Evolutionary conservation across 1,284 basidiomycete species (phyloP).

Genomic region (Puccinia triticina): DNA sequence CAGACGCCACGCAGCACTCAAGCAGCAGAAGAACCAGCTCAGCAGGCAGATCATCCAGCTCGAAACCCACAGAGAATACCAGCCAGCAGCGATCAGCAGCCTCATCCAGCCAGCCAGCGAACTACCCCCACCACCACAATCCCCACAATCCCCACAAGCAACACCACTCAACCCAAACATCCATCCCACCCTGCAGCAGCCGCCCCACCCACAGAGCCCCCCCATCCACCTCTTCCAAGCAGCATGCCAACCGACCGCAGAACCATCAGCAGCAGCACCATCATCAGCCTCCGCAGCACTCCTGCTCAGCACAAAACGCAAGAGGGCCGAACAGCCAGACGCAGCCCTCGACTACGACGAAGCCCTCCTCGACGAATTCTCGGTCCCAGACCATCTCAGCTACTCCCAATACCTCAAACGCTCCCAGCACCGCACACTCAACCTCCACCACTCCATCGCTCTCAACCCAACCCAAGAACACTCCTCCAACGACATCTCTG

Average conservation of each 20-base stretch:
- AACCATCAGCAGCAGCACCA: not conserved
- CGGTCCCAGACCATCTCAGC: slow-evolving; percentile 4
- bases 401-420: slow-evolving; percentile 3
- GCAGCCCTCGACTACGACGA: not conserved
- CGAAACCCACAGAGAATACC: not conserved
- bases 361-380: slow-evolving; percentile 9
- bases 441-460: too few relatives aligned
- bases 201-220: not conserved
- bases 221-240: not conserved
- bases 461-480: not conserved
- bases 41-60: not conserved
- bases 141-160: too few relatives aligned
- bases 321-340: not conserved
- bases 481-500: not conserved
- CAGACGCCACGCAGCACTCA: not conserved
- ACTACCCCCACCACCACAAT: too few relatives aligned
- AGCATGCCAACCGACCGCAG: not conserved
- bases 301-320: not conserved
- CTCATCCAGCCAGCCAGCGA: too few relatives aligned
- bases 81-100: too few relatives aligned
- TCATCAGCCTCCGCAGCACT: too few relatives aligned
- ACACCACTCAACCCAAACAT: not conserved
- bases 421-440: not conserved
- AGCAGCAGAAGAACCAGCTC: not conserved
- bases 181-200: not conserved